Percentiles rank a stretch among this genome's conserved stretches.
Evolutionary conservation across 1,284 basidiomycete genomes (phyloP).

Genomic region (Pseudozyma thailandica): DNA sequence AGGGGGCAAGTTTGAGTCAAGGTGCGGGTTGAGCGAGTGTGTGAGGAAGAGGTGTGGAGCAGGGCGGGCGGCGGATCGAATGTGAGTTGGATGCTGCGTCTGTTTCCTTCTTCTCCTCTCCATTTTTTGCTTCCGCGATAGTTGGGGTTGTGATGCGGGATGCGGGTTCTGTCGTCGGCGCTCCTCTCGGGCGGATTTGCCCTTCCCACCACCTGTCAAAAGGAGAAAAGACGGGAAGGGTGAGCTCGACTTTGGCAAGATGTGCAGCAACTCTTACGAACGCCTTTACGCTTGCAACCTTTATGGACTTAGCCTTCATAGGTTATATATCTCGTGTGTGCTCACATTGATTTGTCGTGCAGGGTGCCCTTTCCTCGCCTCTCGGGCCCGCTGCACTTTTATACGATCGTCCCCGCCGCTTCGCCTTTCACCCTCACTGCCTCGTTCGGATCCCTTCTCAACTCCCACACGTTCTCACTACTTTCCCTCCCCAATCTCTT

Average conservation of each 20-base stretch:
- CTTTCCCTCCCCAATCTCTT: conserved; percentile 75
- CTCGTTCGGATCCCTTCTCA: conserved; percentile 71
- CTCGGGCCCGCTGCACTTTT: neutral
- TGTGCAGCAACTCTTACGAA: too few relatives aligned
- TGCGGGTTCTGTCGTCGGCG: conserved; percentile 21
- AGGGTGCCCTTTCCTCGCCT: neutral
- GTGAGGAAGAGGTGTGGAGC: neutral
- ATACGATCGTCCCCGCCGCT: conserved; percentile 13
- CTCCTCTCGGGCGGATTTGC: too few relatives aligned
- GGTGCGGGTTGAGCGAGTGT: neutral
- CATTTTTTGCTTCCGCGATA: neutral
- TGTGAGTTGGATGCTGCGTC: conserved; percentile 29
- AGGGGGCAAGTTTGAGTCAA: too few relatives aligned
- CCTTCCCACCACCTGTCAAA: neutral
- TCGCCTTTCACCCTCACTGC: conserved; percentile 2
- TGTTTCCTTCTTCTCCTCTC: neutral
- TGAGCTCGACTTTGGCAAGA: too few relatives aligned
- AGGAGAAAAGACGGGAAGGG: neutral
- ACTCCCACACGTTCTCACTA: conserved; percentile 93
- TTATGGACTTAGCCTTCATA: too few relatives aligned
- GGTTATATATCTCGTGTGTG: too few relatives aligned
- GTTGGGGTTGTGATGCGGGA: neutral
- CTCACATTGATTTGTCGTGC: neutral
- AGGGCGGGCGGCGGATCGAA: conserved; percentile 52
- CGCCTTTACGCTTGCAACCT: too few relatives aligned